Evolutionary conservation across 352 stramenopile genomes (phyloP), one percentile per base, ranked within the genome.

Genomic region (Globisporangium paroecandrum): DNA sequence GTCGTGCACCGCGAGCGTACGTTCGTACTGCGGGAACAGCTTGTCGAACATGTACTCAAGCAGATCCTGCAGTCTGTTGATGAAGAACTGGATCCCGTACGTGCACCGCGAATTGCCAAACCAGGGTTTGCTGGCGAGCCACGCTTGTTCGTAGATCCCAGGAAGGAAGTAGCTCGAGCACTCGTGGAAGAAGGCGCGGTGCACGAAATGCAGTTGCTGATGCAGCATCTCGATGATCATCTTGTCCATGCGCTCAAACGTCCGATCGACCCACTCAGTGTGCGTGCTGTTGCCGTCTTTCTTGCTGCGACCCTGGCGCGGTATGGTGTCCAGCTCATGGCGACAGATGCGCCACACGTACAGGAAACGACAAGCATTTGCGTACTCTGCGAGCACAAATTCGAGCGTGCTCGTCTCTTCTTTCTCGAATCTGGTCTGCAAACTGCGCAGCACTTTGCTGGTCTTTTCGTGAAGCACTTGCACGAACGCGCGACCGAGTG

Each of bases 281-380:
- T 92, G 80, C 62, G 90, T 77, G 5, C 70, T 76, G 53, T 69
- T 72, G 24, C 58, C 60, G 8, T 61, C 61, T 27, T 70, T 70
- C 24, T 58, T 59, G 25, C 57, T 68, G 12, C 69, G 63, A 1
- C 67, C 62, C 65, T 85, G 72, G 20, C 70, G 71, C 25, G 77
- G 73, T 8, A 82, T 70, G 0, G 74, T 81, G 58, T 89, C 82
- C 29, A 91, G 58, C 62, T 90, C 73, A 58, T 90, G 68, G 0
- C 82, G 74, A 49, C 79, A 87, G 55, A 89, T 88, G 20, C 78
- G 75, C 84, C 84, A 92, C 7, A 85, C 79, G 25, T 88, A 88
- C 15, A 85, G 70, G 5, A 92, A 81, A 27, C 82, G 71, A 24
- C 71, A 81, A 0, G 82, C 73, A 54, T 83, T 82, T 0, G 83